These are phyloP conservation scores for Apophysomyces sp. DNA, from an alignment of 371 early-diverging fungal species.

Conservation along the genomic window DNA sequence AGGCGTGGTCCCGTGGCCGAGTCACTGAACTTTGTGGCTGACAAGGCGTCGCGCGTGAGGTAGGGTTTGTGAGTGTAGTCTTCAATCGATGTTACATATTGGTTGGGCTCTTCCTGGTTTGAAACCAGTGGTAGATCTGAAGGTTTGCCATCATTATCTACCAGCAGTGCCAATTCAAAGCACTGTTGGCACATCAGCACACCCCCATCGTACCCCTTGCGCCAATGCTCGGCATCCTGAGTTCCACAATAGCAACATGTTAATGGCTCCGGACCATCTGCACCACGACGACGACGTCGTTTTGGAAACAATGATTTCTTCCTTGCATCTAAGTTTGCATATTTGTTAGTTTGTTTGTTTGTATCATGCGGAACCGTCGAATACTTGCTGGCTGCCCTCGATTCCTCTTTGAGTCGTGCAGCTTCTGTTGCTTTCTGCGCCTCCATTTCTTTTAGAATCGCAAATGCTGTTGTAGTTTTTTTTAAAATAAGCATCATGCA, in stretches of 20 bases:
- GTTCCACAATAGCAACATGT: conserved; percentile 51
- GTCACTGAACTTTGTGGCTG: conserved; percentile 53
- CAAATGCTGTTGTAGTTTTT: conserved; percentile 40
- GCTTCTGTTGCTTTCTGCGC: conserved; percentile 53
- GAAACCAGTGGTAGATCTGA: conserved; percentile 24
- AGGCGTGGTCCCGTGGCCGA: conserved; percentile 48
- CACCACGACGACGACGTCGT: conserved; percentile 21
- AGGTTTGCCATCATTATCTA: conserved; percentile 34
- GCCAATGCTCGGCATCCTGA: conserved; percentile 49
- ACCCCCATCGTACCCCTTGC: conserved; percentile 74
- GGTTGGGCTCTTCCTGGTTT: conserved; percentile 15
- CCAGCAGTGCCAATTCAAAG: conserved; percentile 60
- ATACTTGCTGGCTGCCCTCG: conserved; percentile 29
- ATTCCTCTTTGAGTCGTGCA: conserved; percentile 40
- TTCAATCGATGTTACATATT: conserved; percentile 65
- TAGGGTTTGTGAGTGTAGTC: conserved; percentile 82
- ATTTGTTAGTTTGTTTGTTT: background rate
- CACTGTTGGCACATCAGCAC: conserved; percentile 84
- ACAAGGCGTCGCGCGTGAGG: conserved; percentile 67
- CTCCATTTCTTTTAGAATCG: conserved; percentile 44
- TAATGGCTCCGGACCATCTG: conserved; percentile 26
- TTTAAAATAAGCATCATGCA: too few species aligned
- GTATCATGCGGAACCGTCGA: background rate
- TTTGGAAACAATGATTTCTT: conserved; percentile 36
- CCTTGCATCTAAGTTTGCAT: conserved; percentile 21